A percentile compares a stretch with the other conserved stretches of the same genome.
phyloP scores from a whole-genome alignment of 1,284 basidiomycete genomes.

The Boletus sp. region DNA sequence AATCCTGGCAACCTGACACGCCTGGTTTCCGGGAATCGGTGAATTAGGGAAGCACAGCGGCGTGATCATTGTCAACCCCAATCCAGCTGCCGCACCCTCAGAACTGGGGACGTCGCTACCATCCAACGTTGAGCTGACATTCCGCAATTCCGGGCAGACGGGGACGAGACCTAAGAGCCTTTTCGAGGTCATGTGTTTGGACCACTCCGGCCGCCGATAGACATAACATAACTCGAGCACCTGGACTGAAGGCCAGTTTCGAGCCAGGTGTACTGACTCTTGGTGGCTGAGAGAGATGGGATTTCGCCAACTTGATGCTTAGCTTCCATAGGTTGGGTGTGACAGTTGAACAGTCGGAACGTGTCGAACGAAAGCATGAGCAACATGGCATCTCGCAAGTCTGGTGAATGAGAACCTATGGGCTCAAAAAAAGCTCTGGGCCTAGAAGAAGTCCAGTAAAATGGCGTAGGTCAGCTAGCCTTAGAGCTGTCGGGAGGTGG shows the following conservation, averaged over 20 bases:
- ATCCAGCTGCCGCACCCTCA: no score
- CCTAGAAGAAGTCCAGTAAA: neutral
- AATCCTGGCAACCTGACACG: neutral
- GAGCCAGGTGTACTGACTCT: neutral
- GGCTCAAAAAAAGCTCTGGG: neutral
- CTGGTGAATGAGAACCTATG: neutral
- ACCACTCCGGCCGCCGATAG: accelerated
- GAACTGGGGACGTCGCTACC: neutral
- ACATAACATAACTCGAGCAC: neutral
- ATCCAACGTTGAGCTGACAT: neutral
- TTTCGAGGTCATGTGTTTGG: neutral
- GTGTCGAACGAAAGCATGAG: neutral
- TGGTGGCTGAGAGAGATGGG: neutral
- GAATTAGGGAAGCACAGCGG: slow-evolving; percentile 1
- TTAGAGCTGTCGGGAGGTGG: neutral
- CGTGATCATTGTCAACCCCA: neutral
- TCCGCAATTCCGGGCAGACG: neutral
- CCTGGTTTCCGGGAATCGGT: neutral
- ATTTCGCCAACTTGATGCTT: neutral
- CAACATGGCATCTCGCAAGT: neutral
- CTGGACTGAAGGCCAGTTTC: neutral
- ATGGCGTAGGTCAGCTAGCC: neutral
- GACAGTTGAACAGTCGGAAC: neutral
- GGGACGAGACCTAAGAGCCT: neutral
- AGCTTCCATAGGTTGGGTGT: neutral